Conservation (phyloP, 2,329 filamentous ascomycete species). For the Arthroderma sp. region DNA sequence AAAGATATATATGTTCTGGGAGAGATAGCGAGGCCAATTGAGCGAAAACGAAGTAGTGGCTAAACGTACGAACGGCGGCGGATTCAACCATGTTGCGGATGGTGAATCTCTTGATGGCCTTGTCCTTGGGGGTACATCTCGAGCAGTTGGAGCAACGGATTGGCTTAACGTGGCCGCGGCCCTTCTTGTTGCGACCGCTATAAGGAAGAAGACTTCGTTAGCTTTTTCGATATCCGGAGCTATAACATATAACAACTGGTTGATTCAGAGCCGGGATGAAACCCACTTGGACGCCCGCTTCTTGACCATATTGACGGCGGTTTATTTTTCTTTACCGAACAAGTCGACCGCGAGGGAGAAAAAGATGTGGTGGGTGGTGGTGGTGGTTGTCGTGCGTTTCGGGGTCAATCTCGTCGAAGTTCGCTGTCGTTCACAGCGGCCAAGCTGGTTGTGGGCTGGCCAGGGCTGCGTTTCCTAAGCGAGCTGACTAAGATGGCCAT, state of each 20-base stretch:
- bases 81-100: constrained; percentile 99
- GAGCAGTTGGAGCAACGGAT: constrained; percentile 87
- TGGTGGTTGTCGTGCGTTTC: background rate
- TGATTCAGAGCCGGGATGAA: constrained; percentile 12
- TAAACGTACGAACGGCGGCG: constrained; percentile 88
- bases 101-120: constrained; percentile 99
- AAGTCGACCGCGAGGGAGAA: constrained; percentile 1
- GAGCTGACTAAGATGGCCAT: background rate
- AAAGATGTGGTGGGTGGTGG: constrained; percentile 1
- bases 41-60: constrained; percentile 8
- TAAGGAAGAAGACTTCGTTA: constrained; percentile 1
- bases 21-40: background rate
- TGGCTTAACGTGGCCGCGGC: constrained; percentile 98
- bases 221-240: background rate
- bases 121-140: constrained; percentile 94
- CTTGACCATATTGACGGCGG: constrained; percentile 55
- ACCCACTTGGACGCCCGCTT: constrained; percentile 62
- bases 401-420: constrained; percentile 5
- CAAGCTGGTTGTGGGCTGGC: constrained; percentile 6
- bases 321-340: constrained; percentile 6
- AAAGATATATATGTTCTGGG: background rate
- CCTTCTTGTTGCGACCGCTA: constrained; percentile 99
- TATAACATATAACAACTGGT: too few species aligned
- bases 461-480: constrained; percentile 7
- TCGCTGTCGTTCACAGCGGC: background rate